A percentile compares a stretch with the other conserved stretches of the same genome.
Conservation (phyloP, 2,329 filamentous ascomycete genomes). For the Fusarium concolor region DNA sequence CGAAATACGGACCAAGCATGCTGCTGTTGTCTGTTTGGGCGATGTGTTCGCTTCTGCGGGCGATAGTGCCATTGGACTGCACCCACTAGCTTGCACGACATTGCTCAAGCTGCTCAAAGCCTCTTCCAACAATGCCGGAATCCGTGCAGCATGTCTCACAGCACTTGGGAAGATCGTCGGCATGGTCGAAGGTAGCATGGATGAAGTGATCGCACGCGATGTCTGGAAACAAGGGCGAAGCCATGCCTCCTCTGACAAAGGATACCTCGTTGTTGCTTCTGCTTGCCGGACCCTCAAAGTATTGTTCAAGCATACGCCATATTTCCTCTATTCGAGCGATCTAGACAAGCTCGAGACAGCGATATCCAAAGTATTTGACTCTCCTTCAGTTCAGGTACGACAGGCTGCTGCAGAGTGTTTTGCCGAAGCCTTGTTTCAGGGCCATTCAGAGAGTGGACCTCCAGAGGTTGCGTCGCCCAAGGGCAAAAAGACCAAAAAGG, state of each 20-base stretch:
- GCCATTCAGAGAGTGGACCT: conserved; percentile 66
- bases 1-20: conserved; percentile 84
- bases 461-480: conserved; percentile 65
- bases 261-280: conserved; percentile 79
- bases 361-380: conserved; percentile 89
- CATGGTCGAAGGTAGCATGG: conserved; percentile 81
- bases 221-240: conserved; percentile 92
- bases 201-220: conserved; percentile 87
- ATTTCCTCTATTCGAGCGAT: conserved; percentile 89
- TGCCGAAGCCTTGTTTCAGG: conserved; percentile 84
- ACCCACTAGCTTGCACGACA: conserved; percentile 77
- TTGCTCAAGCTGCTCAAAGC: conserved; percentile 84
- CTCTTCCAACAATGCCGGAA: conserved; percentile 81
- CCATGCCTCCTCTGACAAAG: conserved; percentile 82
- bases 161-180: conserved; percentile 80
- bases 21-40: conserved; percentile 86
- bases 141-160: conserved; percentile 81
- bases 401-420: conserved; percentile 89
- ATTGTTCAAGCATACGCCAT: conserved; percentile 77
- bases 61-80: conserved; percentile 89
- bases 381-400: conserved; percentile 77
- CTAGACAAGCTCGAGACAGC: conserved; percentile 88
- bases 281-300: conserved; percentile 84
- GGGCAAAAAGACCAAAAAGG: conserved; percentile 76
- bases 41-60: conserved; percentile 92